Evolutionary conservation across 441 rosid species (phyloP), one percentile per base, ranked within the genome.

Genomic region (Biscutella auriculata): DNA sequence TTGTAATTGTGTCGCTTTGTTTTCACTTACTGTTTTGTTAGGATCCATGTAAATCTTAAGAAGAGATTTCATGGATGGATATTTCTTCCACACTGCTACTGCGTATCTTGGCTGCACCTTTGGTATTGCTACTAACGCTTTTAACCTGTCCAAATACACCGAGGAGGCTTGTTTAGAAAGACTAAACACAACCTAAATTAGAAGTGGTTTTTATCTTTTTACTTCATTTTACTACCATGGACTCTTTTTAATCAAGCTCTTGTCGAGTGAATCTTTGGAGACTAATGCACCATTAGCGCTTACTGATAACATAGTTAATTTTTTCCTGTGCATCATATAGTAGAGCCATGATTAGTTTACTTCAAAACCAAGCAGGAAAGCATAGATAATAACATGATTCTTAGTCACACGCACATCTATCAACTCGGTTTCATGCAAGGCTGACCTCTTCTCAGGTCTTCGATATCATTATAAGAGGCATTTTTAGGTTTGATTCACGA

Each of bases 21-120:
- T 5, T 16, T n/a, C 0, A 75, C 97, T 79, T 65, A 94, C 96
- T 13, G 97, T 70, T 78, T 64, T 85, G 65, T 40, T 73, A 15
- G 94, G 87, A 67, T 89, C 97, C 95, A 87, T 83, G 70, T 89
- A 93, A 54, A 74, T 82, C 10, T 63, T 77, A 76, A 93, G 73
- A 63, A 93, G 95, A 56, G 99, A 82, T 78, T 79, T 93, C 99
- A 89, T 85, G 16, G 99, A 79, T 13, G 97, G 96, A 66, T 93
- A 89, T 78, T 82, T 81, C 77, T 80, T 87, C 91, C 83, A 74
- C 67, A 89, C 82, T 43, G 99, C 88, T 58, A 87, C 34, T 6
- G 96, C 95, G 67, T 76, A 85, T 62, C 94, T 81, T 28, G 99
- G 97, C 71, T 89, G 99, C 61, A 93, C 96, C 82, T 89, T 93